phyloP scores from a whole-genome alignment of 345 rosid genomes.

The Pistacia integerrima region DNA sequence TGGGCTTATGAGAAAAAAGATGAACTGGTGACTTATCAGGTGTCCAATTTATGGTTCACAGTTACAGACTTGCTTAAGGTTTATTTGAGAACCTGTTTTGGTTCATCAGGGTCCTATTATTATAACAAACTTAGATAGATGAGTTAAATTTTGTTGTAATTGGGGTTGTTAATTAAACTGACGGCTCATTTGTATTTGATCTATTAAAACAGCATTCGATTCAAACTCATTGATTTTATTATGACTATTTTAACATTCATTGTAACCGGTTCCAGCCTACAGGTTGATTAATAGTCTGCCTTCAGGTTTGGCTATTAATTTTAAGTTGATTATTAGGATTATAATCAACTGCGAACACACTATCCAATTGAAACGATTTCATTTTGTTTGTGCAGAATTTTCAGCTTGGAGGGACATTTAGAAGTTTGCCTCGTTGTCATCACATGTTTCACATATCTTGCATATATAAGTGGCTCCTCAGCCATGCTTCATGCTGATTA shows the following conservation, averaged over 20 bases:
- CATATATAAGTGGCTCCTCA: constrained; percentile 93
- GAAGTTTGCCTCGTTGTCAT: constrained; percentile 95
- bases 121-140: not conserved
- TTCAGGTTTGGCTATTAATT: constrained; percentile 59
- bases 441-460: constrained; percentile 97
- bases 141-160: not conserved
- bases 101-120: not conserved
- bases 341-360: not conserved
- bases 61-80: not conserved
- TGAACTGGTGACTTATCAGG: not conserved
- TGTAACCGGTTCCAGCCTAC: not conserved
- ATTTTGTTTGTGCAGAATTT: constrained; percentile 63
- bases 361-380: constrained; percentile 7
- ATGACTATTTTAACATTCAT: constrained; percentile 10
- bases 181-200: not conserved
- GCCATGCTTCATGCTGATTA: constrained; percentile 90
- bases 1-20: not conserved
- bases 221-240: not conserved
- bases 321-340: too few species aligned
- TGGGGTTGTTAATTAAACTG: not conserved
- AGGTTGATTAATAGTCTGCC: constrained; percentile 38
- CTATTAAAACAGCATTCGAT: not conserved
- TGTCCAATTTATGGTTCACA: not conserved
- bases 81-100: not conserved
- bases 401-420: constrained; percentile 82